These are phyloP conservation scores for Crucihimalaya himalaica DNA, from an alignment of 345 rosid species.

Conservation along the genomic window DNA sequence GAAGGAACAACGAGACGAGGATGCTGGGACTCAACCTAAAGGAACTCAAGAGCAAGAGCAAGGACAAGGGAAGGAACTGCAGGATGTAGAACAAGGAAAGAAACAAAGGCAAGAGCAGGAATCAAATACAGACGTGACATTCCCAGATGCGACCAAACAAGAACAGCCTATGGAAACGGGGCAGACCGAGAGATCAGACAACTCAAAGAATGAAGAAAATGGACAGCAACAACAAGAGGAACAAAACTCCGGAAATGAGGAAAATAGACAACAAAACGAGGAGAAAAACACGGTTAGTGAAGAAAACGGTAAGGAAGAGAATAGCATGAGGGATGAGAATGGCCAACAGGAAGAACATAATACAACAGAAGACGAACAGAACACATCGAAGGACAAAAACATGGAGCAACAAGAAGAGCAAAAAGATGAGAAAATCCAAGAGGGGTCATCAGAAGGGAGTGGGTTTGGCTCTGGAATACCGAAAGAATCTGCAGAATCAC, in stretches of 20 bases:
- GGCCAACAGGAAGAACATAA: conserved; percentile 35
- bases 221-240: conserved; percentile 34
- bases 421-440: conserved; percentile 30
- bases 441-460: conserved; percentile 12
- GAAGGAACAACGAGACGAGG: conserved; percentile 53
- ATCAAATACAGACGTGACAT: conserved; percentile 15
- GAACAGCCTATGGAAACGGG: conserved; percentile 31
- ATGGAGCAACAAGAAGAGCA: conserved; percentile 38
- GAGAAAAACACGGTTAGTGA: conserved; percentile 18
- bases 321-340: conserved; percentile 26
- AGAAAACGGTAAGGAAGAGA: conserved; percentile 26
- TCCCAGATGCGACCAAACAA: conserved; percentile 41
- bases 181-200: conserved; percentile 32
- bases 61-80: conserved; percentile 40
- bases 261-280: conserved; percentile 30
- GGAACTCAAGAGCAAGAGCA: conserved; percentile 33
- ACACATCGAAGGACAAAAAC: conserved; percentile 10
- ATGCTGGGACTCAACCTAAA: conserved; percentile 45
- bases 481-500: conserved; percentile 73
- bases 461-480: conserved; percentile 61
- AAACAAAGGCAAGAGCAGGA: conserved; percentile 33
- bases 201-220: conserved; percentile 23
- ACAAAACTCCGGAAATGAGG: conserved; percentile 29
- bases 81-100: conserved; percentile 45
- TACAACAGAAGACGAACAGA: conserved; percentile 26